These are phyloP conservation scores for Neurospora sp. DNA, from an alignment of 495 filamentous ascomycete genomes.

Conservation along the genomic window DNA sequence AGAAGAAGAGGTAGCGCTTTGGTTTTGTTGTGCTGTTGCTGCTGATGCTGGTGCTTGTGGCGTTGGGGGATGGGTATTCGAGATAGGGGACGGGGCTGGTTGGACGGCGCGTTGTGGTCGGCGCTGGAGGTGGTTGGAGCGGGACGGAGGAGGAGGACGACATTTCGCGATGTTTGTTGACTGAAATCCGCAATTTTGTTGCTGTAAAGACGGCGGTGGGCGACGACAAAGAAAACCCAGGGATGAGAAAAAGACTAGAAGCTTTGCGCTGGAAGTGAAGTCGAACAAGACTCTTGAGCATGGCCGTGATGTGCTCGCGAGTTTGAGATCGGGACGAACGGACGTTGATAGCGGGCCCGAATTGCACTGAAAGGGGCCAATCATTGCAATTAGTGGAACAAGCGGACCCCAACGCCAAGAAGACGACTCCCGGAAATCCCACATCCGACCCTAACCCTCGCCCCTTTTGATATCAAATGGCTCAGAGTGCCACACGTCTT, in stretches of 20 bases:
- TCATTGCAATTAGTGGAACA: neutral
- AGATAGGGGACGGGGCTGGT: constrained; percentile 1
- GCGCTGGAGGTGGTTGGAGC: neutral
- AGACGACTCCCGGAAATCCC: neutral
- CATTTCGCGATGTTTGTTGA: neutral
- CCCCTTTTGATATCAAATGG: neutral
- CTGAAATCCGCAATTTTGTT: neutral
- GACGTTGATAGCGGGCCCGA: neutral
- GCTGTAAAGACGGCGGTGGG: neutral
- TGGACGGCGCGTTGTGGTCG: neutral
- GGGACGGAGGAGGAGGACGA: neutral
- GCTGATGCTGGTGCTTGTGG: neutral
- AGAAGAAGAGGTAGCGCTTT: constrained; percentile 35
- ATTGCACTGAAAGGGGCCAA: neutral
- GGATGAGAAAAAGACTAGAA: neutral
- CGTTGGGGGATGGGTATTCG: constrained; percentile 6
- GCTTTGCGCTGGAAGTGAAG: neutral
- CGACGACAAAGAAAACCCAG: neutral
- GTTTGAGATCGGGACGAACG: neutral
- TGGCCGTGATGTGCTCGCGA: neutral
- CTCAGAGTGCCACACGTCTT: neutral
- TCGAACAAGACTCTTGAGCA: neutral
- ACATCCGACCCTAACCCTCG: neutral
- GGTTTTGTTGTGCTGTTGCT: constrained; percentile 1
- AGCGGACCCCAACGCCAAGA: neutral